Base-by-base conservation (phyloP, 78 protist species). In the Dictyostelium capitatum region DNA sequence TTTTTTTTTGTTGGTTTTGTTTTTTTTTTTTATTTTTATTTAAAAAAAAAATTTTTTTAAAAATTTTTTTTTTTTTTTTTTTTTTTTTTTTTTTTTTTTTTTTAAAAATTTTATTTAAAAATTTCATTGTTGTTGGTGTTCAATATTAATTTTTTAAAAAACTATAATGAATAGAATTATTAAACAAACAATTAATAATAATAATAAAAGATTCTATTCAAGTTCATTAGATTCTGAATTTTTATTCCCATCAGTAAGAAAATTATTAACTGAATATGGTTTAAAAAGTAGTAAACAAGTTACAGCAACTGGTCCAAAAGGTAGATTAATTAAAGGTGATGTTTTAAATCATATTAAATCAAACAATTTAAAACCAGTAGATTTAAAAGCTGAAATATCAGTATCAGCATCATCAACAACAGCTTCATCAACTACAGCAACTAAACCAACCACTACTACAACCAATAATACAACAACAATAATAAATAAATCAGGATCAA, bases 161-260 rank as follows among this genome's bases (percentile, higher is more conserved):
- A 62, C 14, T 23, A 62, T 17, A 46, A 73, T 46, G 50, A 73
- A 73, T 46, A 73, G 50, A 73, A 46, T 73, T 46, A 20, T 20
- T 5, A 73, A n/a, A 73, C 28, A 32, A 43, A 20, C 46, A 20
- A 41, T 17, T 41, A 73, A 73, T 73, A 73, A 47, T 23, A 73
- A 46, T 41, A 41, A 47, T 32, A 32, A 15, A 19, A 79, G 72
- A 79, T 56, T 56, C 17, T 84, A 74, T 74, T 74, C 78, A 12
- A n/a, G 47, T 28, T 23, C 41, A 9, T 25, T 46, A 11, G 56
- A 19, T 41, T 9, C 47, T 43, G 92, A 59, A 6, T 51, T 28
- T 72, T 57, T 87, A 59, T 87, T 87, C 32, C 93, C 93, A 77
- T 87, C 93, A 62, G 93, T 87, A 4, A 56, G 83, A 37, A 56